These are phyloP conservation scores for Plectranthus barbatus DNA, from an alignment of 257 asterid genomes.

Conservation along the genomic window DNA sequence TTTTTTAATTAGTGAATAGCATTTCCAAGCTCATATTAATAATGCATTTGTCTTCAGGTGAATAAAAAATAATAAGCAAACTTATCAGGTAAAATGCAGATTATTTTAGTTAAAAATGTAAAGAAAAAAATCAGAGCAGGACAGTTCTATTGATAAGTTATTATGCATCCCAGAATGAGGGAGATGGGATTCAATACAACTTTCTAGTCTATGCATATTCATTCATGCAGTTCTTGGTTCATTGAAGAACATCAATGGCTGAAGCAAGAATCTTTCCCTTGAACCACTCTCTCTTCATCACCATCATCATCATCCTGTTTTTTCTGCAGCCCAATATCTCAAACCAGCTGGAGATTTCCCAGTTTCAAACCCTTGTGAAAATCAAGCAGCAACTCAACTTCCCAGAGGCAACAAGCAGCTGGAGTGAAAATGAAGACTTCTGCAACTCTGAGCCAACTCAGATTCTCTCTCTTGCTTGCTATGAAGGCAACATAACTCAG, in stretches of 20 bases:
- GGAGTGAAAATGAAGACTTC: constrained; percentile 49
- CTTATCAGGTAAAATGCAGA: not conserved
- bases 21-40: constrained; percentile 9
- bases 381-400: constrained; percentile 58
- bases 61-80: not conserved
- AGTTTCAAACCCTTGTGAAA: constrained; percentile 38
- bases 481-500: constrained; percentile 69
- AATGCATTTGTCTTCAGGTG: constrained; percentile 12
- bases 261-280: not conserved
- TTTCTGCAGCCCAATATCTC: constrained; percentile 30
- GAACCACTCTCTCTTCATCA: constrained; percentile 1
- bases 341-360: constrained; percentile 46
- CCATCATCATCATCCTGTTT: constrained; percentile 22
- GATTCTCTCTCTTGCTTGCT: constrained; percentile 58
- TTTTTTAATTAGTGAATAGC: not conserved
- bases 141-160: not conserved
- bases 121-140: too few relatives aligned
- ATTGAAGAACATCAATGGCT: constrained; percentile 21
- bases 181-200: not conserved
- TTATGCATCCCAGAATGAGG: not conserved
- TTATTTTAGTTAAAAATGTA: not conserved
- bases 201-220: not conserved
- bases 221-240: too few relatives aligned
- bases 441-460: constrained; percentile 53
- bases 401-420: constrained; percentile 38